Base-by-base conservation (phyloP, 2,329 filamentous ascomycete genomes). In the Graphiopsis chlorocephala region DNA sequence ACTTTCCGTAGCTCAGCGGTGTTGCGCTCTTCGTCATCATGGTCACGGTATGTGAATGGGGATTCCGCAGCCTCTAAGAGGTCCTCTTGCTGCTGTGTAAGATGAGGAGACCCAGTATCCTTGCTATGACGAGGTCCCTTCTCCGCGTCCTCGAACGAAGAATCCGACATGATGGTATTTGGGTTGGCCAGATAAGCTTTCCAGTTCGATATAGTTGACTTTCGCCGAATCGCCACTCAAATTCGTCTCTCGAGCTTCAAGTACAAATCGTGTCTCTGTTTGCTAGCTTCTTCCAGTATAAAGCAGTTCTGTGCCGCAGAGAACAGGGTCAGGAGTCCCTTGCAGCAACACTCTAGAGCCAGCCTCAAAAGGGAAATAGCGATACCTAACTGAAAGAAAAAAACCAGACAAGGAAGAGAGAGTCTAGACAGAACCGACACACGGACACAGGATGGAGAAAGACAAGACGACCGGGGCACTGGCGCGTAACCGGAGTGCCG, bases 41-140 rank as follows among this genome's bases (percentile, higher is more conserved):
- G 47, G 20, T 64, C 56, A 47, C 66, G 28, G 3, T 47, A 53
- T 4, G 62, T 66, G 38, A 70, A 71, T 1, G 65, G 64, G 1
- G 69, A 65, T 31, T 71, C 65, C 5, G 50, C 20, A 15, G 68
- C 67, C 59, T 68, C 67, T 10, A 48, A 28, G 8, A 69, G 50
- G 28, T 66, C 66, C 53, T 65, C 61, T 42, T 69, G 60, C 29
- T 63, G 33, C 26, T 69, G 56, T 14, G 64, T 67, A 42, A 67
- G 33, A 47, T 67, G 61, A 7, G 47, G 25, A 52, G 55, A 48
- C 11, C 33, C 65, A 23, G 25, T 31, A n/a, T 53, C 31, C 31
- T 56, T 56, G 31, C 53, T 56, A 12, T 38, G 53, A 38, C 53
- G 53, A 26, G 17, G n/a, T 20, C 26, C 50, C 26, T 33, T 60